Conservation (phyloP, 805 yeast genomes). For the Saturnispora silvae region DNA sequence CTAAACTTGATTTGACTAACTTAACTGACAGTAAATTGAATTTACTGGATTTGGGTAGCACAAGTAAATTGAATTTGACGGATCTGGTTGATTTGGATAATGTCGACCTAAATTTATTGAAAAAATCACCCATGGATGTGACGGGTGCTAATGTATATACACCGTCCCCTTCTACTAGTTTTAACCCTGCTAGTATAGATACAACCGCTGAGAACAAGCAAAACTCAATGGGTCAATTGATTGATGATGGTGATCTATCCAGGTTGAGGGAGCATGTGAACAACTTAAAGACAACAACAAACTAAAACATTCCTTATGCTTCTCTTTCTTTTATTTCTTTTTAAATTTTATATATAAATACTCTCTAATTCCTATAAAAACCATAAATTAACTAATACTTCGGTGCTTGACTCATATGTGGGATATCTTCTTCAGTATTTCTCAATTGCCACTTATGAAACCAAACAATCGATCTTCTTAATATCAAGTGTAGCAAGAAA, state of each 20-base stretch:
- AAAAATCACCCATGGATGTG: no score
- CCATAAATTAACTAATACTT: conserved; percentile 3
- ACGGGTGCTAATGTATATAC: background rate
- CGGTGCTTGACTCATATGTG: conserved; percentile 12
- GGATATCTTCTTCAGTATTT: conserved; percentile 14
- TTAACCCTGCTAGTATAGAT: background rate
- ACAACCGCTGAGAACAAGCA: background rate
- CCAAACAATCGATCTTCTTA: conserved; percentile 25
- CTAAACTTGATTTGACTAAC: no score
- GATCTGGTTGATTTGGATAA: background rate
- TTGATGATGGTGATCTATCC: conserved; percentile 23
- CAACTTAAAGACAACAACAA: conserved; percentile 15
- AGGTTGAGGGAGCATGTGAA: conserved; percentile 23
- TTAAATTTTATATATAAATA: background rate
- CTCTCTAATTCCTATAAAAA: no score
- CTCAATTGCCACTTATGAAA: conserved; percentile 25
- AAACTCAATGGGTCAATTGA: background rate
- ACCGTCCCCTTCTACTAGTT: background rate
- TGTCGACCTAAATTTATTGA: background rate
- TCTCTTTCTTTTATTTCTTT: background rate
- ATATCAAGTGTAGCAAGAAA: conserved; percentile 40
- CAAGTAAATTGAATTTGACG: no score
- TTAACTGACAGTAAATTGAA: background rate
- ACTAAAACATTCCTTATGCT: background rate
- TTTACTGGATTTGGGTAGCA: background rate